Percentiles rank a stretch among this genome's conserved stretches.
Conservation (phyloP, 148 eudicot genomes). For the Rhododendron mucronatum region DNA sequence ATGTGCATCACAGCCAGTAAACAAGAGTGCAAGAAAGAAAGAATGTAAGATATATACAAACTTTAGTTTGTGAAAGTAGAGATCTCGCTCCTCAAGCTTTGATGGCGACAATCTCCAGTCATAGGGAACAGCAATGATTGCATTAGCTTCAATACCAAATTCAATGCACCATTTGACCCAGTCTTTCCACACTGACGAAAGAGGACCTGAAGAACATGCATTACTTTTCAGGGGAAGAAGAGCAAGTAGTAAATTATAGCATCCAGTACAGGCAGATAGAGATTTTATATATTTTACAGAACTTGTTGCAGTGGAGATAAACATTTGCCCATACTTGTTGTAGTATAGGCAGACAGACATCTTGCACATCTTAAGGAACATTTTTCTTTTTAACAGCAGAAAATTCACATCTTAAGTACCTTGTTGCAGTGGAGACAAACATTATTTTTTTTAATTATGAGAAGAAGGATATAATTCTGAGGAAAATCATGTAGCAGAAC, state of each 20-base stretch:
- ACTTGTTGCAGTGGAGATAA: background rate
- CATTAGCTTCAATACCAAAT: slow-evolving; percentile 94
- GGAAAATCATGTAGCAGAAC: background rate
- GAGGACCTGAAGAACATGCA: slow-evolving; percentile 63
- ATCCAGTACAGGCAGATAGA: background rate
- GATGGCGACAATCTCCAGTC: slow-evolving; percentile 98
- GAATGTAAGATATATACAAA: slow-evolving; percentile 27
- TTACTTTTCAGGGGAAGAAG: slow-evolving; percentile 6
- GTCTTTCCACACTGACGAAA: slow-evolving; percentile 97
- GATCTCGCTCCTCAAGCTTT: slow-evolving; percentile 96
- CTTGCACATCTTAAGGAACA: too few relatives aligned
- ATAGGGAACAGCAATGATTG: slow-evolving; percentile 92
- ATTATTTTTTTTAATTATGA: background rate
- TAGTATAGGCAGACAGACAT: too few relatives aligned
- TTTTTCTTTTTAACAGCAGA: too few relatives aligned
- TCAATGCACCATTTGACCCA: slow-evolving; percentile 99
- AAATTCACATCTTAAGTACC: too few relatives aligned
- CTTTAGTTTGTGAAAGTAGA: slow-evolving; percentile 95
- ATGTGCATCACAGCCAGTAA: slow-evolving; percentile 3
- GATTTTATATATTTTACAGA: background rate
- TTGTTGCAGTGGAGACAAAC: background rate
- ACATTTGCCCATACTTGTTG: background rate
- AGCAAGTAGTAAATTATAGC: background rate
- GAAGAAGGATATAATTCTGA: background rate
- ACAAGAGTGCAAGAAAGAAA: slow-evolving; percentile 2